phyloP scores from a whole-genome alignment of 352 stramenopile species.

The Globisporangium mamillatum region DNA sequence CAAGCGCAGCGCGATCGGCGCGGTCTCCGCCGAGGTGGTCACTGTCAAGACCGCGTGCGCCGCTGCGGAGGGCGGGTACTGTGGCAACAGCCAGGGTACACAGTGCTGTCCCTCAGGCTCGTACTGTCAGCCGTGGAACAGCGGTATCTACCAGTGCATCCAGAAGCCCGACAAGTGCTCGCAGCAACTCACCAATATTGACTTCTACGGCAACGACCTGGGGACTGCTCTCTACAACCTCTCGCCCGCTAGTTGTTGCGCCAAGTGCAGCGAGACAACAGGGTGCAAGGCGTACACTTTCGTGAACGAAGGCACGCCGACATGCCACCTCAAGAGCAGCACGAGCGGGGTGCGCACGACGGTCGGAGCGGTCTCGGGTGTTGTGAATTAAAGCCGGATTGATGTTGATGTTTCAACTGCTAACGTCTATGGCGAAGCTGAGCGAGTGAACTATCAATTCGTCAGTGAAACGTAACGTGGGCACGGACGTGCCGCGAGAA shows the following conservation, averaged over 20 bases:
- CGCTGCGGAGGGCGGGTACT: conserved; percentile 22
- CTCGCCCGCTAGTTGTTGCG: conserved; percentile 26
- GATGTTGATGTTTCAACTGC: too few species aligned
- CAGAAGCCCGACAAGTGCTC: conserved; percentile 11
- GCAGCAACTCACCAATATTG: conserved; percentile 12
- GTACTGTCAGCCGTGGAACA: conserved; percentile 43
- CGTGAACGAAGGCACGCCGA: conserved; percentile 28
- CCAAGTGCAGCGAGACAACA: conserved; percentile 20
- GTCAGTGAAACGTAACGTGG: too few species aligned
- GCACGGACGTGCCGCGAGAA: too few species aligned
- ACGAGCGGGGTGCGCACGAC: conserved; percentile 3
- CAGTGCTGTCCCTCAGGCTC: conserved; percentile 29
- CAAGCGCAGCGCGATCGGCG: not conserved
- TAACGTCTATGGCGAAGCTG: too few species aligned
- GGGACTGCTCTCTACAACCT: conserved; percentile 21
- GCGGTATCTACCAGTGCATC: conserved; percentile 24
- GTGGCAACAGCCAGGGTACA: conserved; percentile 16
- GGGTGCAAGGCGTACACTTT: conserved; percentile 35
- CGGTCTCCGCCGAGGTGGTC: not conserved
- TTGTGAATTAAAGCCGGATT: conserved; percentile 12
- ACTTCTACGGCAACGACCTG: conserved; percentile 24
- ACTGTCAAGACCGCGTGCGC: not conserved
- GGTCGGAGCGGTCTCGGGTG: conserved; percentile 24
- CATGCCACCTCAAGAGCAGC: conserved; percentile 32
- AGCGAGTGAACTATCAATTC: too few species aligned